phyloP scores from a whole-genome alignment of 495 filamentous ascomycete species.

The Friedmanniomyces endolithicus region DNA sequence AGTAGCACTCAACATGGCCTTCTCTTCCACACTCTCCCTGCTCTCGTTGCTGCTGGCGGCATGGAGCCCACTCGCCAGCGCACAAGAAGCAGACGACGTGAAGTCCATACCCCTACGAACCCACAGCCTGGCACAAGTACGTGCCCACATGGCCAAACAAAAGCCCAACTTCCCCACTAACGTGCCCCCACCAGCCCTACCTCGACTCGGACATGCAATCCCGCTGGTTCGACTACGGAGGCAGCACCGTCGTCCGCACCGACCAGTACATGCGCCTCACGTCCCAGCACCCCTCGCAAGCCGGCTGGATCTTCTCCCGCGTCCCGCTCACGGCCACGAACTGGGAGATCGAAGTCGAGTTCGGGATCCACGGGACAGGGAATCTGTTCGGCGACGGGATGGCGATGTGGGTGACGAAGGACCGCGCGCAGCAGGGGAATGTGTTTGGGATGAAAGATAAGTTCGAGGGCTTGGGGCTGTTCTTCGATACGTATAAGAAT shows the following conservation, averaged over 20 bases:
- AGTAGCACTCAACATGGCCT: neutral
- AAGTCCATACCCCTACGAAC: constrained; percentile 18
- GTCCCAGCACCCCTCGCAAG: constrained; percentile 75
- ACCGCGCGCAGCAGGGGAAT: constrained; percentile 64
- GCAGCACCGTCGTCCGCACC: constrained; percentile 82
- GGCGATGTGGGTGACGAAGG: constrained; percentile 95
- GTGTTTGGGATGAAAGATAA: constrained; percentile 83
- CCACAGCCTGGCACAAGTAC: constrained; percentile 16
- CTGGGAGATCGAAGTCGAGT: constrained; percentile 97
- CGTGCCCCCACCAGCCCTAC: constrained; percentile 55
- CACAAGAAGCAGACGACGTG: constrained; percentile 17
- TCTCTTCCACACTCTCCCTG: neutral
- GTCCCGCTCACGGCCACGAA: constrained; percentile 95
- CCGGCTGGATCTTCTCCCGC: constrained; percentile 85
- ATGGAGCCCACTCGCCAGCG: constrained; percentile 9
- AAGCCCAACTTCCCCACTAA: neutral
- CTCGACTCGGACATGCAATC: constrained; percentile 97
- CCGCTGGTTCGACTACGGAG: constrained; percentile 98
- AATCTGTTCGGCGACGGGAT: constrained; percentile 95
- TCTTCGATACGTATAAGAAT: constrained; percentile 99
- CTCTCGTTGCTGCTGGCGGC: constrained; percentile 18
- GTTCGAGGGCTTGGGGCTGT: constrained; percentile 91
- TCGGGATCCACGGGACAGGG: constrained; percentile 71
- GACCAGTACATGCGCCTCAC: constrained; percentile 94
- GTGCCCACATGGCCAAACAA: neutral